These are phyloP conservation scores for Trichophyton mentagrophytes DNA, from an alignment of 2,329 filamentous ascomycete genomes.

Conservation along the genomic window DNA sequence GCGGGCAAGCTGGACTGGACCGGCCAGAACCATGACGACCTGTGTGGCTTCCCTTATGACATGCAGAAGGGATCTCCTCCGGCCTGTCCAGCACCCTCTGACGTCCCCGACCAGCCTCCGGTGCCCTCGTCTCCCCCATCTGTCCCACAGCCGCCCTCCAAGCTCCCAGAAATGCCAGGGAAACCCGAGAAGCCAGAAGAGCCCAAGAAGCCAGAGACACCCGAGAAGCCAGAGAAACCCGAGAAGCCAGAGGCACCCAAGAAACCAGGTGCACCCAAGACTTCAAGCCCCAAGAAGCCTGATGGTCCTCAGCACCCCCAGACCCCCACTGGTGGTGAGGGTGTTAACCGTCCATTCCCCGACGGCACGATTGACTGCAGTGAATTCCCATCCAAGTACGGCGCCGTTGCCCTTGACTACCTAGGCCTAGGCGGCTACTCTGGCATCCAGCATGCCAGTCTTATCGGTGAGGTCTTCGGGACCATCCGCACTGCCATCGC, in stretches of 20 bases:
- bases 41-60: slow-evolving; percentile 24
- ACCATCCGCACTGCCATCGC: slow-evolving; percentile 52
- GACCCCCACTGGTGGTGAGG: slow-evolving; percentile 29
- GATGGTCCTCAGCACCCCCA: slow-evolving; percentile 9
- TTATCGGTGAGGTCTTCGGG: slow-evolving; percentile 43
- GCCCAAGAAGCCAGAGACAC: no score
- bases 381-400: slow-evolving; percentile 67
- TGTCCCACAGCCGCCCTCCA: neutral
- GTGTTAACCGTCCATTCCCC: slow-evolving; percentile 58
- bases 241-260: slow-evolving; percentile 6
- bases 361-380: slow-evolving; percentile 59
- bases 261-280: slow-evolving; percentile 3
- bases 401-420: slow-evolving; percentile 58
- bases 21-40: slow-evolving; percentile 46
- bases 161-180: neutral
- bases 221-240: slow-evolving; percentile 3
- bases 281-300: neutral
- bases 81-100: slow-evolving; percentile 9
- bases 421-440: slow-evolving; percentile 62
- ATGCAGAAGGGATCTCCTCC: neutral
- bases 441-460: slow-evolving; percentile 57
- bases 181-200: slow-evolving; percentile 5
- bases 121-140: slow-evolving; percentile 7
- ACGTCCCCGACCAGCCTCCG: neutral
- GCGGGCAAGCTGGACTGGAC: slow-evolving; percentile 55